Conservation (phyloP, 371 early-diverging fungal genomes). For the Funneliformis caledonium region DNA sequence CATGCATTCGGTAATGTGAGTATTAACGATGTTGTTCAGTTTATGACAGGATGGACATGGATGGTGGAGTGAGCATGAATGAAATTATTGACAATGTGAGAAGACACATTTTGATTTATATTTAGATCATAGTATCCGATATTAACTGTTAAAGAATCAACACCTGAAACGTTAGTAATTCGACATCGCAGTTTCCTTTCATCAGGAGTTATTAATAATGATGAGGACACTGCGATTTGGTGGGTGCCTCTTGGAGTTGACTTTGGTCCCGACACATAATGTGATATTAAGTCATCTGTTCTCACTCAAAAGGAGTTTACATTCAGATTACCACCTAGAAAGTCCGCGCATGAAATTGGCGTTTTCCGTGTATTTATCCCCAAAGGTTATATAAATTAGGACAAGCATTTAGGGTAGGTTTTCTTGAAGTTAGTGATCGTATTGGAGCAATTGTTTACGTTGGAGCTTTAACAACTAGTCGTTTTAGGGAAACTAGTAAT, state of each 20-base stretch:
- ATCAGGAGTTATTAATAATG: conserved; percentile 71
- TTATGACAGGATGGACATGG: conserved; percentile 92
- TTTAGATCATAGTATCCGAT: conserved; percentile 63
- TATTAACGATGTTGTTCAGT: conserved; percentile 72
- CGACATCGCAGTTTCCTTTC: conserved; percentile 78
- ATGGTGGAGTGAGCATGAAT: conserved; percentile 61
- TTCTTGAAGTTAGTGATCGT: conserved; percentile 57
- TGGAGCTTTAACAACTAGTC: conserved; percentile 66
- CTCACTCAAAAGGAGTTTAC: conserved; percentile 47
- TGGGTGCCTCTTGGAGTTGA: conserved; percentile 71
- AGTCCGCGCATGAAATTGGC: conserved; percentile 56
- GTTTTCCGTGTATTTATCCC: conserved; percentile 72
- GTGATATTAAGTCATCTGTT: conserved; percentile 44
- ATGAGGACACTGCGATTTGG: conserved; percentile 73
- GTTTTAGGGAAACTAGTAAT: conserved; percentile 59
- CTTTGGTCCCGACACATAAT: conserved; percentile 42
- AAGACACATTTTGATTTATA: background rate
- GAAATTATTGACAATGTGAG: background rate
- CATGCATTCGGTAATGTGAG: conserved; percentile 84
- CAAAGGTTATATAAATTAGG: conserved; percentile 54
- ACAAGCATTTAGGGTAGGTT: conserved; percentile 47
- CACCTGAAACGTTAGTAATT: conserved; percentile 55
- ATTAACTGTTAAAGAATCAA: conserved; percentile 62
- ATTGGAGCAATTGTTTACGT: conserved; percentile 69
- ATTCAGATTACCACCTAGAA: conserved; percentile 45